Evolutionary conservation across 441 rosid genomes (phyloP), one percentile per base, ranked within the genome.

Genomic region (Erodium moschatum): DNA sequence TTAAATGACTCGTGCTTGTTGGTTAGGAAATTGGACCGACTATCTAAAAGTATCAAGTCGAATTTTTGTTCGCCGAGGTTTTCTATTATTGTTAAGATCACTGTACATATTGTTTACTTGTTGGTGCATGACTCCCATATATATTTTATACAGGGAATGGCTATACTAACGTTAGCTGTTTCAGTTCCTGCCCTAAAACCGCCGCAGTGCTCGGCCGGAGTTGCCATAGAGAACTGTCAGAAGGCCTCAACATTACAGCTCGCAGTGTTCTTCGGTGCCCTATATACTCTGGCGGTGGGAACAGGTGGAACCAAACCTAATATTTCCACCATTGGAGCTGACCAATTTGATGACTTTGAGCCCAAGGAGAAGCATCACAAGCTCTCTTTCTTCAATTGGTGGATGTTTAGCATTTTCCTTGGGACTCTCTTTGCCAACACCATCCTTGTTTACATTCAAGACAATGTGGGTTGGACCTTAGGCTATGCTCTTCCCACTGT

Each of bases 301-400:
- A 89, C 93, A 0, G 97, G 97, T 0, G 98, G 98, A 9, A 89
- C 98, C 33, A 93, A 93, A 76, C 93, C 97, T 0, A 93, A 91
- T 82, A 91, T 93, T 31, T 93, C 96, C 0, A 91, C 97, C 0
- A 91, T 89, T 0, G 96, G 97, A 0, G 97, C 97, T 0, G 98
- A 93, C 72, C 97, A 91, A 35, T 93, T 94, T 15, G 98, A 94
- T 15, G 97, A 83, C 12, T 91, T 85, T n/a, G 82, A 91, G 2
- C 82, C 86, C 0, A 87, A 81, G 64, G 97, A 93, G 80, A 93
- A 91, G 77, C 70, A 35, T 56, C 81, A 81, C 0, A 93, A 91
- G 80, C 85, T 85, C 2, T 89, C 98, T 16, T 93, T 93, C 85
- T 91, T 93, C 93, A 93, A 91, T 44, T 91, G 98, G 97, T 93